Base-by-base conservation (phyloP, 768 basidiomycete species). In the Boletellus ananiceps region DNA sequence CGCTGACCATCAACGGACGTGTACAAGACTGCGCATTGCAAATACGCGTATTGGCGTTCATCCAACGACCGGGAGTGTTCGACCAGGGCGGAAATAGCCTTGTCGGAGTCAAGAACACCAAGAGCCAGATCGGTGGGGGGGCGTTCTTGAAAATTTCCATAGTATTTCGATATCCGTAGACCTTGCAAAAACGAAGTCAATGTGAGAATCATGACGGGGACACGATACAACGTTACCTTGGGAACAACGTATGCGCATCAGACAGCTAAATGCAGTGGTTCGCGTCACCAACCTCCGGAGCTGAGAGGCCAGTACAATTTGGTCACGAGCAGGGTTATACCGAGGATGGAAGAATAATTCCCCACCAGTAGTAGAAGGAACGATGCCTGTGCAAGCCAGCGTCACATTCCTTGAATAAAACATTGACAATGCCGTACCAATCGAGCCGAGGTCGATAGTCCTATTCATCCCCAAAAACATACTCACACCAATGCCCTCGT, bases 271-370 rank as follows among this genome's bases (percentile, higher is more conserved):
- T 0, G 74, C 92, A 8, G 85, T 84, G 56, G 78, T 83, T 21
- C 92, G 76, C 2, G 74, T 71, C 27, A 91, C 60, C 7, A 94
- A 62, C 16, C 89, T 76, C 47, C 74, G 74, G 18, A 98, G 61
- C 58, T 97, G 89, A n/a, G 84, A 85, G n/a, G 76, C 69, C 12
- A 99, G 59, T 5, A 81, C 71, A 8, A 71, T 59, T 8, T 75
- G 75, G 63, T 96, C 93, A 42, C 86, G 78, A 7, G 68, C 64
- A 3, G 80, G 76, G 45, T 85, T 78, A 64, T 92, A 99, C n/a
- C 89, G 79, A 8, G 95, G 96, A 60, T 94, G 88, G 72, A 86
- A 95, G 69, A 87, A 94, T 1, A 95, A 59, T 49, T 93, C 91
- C 16, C 96, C 96, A 13, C 96, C 96, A 7, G 91, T 92, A 11